Evolutionary conservation across 108 stramenopile genomes (phyloP), one percentile per base, ranked within the genome.

Genomic region (Parmales sp.): DNA sequence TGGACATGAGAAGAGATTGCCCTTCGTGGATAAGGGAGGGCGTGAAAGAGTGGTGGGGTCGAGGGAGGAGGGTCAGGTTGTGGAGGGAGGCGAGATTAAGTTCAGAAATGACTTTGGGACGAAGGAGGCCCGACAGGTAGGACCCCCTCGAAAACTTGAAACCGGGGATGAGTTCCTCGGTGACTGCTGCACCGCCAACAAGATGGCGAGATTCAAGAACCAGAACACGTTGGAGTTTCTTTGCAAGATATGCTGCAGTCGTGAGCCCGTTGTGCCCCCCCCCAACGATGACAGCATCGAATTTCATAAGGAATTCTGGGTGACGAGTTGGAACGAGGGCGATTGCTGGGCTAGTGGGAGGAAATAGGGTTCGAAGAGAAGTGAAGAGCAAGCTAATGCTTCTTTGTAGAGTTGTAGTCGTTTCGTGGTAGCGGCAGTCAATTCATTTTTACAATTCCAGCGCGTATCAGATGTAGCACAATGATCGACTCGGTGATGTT

Each of bases 221-320:
- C n/a, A 69, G 29, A 1, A 76, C 75, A 13, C 45, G 23, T 43
- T 45, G 18, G n/a, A 74, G 71, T 3, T 49, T 45, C 19, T 76
- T 69, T 4, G 78, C 78, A 1, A 79, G 64, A 43, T 79, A 79
- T 0, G 78, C 74, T 13, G 78, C 78, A 18, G 72, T 28, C 11
- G 67, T 39, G 1, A 79, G 71, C 2, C 78, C 78, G 54, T 79
- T 79, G 69, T 79, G 78, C 2, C 78, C 78, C 6, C 70, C 78
- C 4, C 74, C 78, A 28, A 76, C 48, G 69, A 79, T 25, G 34
- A 79, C 43, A 13, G 69, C 74, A 34, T 74, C n/a, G n/a, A n/a
- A n/a, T n/a, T n/a, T n/a, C n/a, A n/a, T n/a, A n/a, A n/a, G n/a
- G n/a, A n/a, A n/a, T n/a, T n/a, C n/a, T n/a, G n/a, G n/a, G n/a